Base-by-base conservation (phyloP, 2,329 filamentous ascomycete genomes). In the Huntiella moniliformis region DNA sequence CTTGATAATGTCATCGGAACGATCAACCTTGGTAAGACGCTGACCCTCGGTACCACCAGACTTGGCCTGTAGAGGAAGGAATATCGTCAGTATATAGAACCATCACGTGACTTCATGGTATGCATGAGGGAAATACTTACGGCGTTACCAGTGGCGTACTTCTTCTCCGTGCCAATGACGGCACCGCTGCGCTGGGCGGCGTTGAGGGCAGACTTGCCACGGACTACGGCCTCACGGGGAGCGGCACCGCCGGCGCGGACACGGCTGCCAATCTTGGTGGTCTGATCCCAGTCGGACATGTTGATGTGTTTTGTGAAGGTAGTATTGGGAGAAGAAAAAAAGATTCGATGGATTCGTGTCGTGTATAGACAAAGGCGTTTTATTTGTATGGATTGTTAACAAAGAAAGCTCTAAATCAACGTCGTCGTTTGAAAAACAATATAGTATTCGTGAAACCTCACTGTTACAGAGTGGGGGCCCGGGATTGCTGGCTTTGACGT, bases 21-120 rank as follows among this genome's bases (percentile, higher is more conserved):
- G 87, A 71, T 96, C 91, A 63, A 98, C 87, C 71, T 96, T 95
- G 54, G 91, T 96, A 53, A 96, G 73, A 60, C 84, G 87, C 67
- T 98, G 91, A 56, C 91, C 91, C 66, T 96, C 88, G 54, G 70
- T 70, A 51, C 65, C 67, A 39, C 44, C 40, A 8, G 42, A 13
- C 47, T 49, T 46, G 47, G 47, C 44, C 47, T 49, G 15, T 37
- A 39, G 17, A 32, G 28, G 12, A 42, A 39, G 15, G 10, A 31
- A 18, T 13, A 34, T 31, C 7, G 4, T 42, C 10, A 11, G 13
- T n/a, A 35, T 13, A 13, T 22, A 15, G 12, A 46, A 38, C 15
- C 38, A 16, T 7, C n/a, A 17, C 7, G 12, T 41, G 39, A 41
- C 17, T 31, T n/a, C 7, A 6, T 16, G 12, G 11, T n/a, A 28